Evolutionary conservation across 2,329 filamentous ascomycete species (phyloP).

Genomic region (Xylariaceae sp.): DNA sequence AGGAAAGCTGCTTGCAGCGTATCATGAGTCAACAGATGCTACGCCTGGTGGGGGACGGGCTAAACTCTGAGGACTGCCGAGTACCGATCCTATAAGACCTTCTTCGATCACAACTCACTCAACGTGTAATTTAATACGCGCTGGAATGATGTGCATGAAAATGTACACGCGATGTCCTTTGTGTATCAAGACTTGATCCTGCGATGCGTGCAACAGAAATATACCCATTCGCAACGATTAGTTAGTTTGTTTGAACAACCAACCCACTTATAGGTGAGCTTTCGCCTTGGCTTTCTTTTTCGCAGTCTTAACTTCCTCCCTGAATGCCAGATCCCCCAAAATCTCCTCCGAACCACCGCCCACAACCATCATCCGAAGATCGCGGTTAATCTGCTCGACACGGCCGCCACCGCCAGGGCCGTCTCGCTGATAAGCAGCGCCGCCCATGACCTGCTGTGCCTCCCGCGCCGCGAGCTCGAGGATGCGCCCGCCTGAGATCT

Average conservation of each 20-base stretch:
- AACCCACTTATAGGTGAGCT: slow-evolving; percentile 8
- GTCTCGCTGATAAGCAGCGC: slow-evolving; percentile 41
- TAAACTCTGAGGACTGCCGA: slow-evolving; percentile 1
- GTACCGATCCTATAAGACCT: too few relatives aligned
- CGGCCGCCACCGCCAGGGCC: slow-evolving; percentile 40
- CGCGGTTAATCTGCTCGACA: slow-evolving; percentile 45
- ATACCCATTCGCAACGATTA: background rate
- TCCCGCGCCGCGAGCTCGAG: slow-evolving; percentile 43
- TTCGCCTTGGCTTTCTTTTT: slow-evolving; percentile 8
- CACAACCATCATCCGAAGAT: slow-evolving; percentile 45
- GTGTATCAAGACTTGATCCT: background rate
- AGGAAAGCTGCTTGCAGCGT: slow-evolving; percentile 33
- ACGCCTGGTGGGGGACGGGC: background rate
- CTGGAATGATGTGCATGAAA: too few relatives aligned
- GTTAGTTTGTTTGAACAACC: background rate
- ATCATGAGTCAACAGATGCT: slow-evolving; percentile 12
- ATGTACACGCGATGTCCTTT: background rate
- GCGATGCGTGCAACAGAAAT: background rate
- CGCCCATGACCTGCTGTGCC: slow-evolving; percentile 46
- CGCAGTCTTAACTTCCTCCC: slow-evolving; percentile 35
- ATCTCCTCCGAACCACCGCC: slow-evolving; percentile 49
- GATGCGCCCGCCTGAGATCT: slow-evolving; percentile 41
- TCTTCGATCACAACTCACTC: too few relatives aligned
- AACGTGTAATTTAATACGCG: background rate
- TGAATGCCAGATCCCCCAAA: slow-evolving; percentile 40